Base-by-base conservation (phyloP, 1,284 basidiomycete genomes). In the Psilocybe mexicana region DNA sequence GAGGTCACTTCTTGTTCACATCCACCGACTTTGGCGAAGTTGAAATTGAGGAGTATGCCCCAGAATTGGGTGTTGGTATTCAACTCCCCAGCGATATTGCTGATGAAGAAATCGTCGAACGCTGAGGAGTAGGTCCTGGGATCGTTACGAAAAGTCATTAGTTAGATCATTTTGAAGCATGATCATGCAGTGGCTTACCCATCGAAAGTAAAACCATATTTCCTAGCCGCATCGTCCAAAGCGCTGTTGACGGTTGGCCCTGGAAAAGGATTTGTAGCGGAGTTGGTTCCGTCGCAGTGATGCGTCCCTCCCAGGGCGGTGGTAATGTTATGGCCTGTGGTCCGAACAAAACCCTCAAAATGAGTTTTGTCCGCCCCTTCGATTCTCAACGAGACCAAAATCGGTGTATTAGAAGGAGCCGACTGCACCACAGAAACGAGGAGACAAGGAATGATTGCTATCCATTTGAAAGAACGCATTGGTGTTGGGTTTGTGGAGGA, bases 271-370 rank as follows among this genome's bases (percentile, higher is more conserved):
- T 77, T 73, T 4, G 62, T 62, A 18, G 66, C 44, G 52, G 70
- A 62, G 56, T 80, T 79, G 6, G 75, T 75, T 10, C 77, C 76
- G 62, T 79, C 74, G 65, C 77, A 79, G 25, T 70, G 71, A 55
- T 74, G 74, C 6, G 62, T 74, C 2, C 72, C 76, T 6, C 73
- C 75, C 10, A 69, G 71, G 24, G 64, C 54, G 0, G 75, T 75
- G 3, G 73, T 73, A 11, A 79, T 68, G 48, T 73, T 67, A 59
- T 77, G 77, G 18, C 76, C 76, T 35, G 56, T 61, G 7, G 78
- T 78, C 52, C 70, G 54, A 30, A 79, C 61, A 0, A 56, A 48
- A 1, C 68, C 73, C 54, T 78, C 76, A 57, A 74, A 79, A 23
- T 77, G 74, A 2, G 76, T 79, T 3, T 62, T 55, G 6, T 66